Base-by-base conservation (phyloP, 495 filamentous ascomycete species). In the Aspergillus cavernicola region DNA sequence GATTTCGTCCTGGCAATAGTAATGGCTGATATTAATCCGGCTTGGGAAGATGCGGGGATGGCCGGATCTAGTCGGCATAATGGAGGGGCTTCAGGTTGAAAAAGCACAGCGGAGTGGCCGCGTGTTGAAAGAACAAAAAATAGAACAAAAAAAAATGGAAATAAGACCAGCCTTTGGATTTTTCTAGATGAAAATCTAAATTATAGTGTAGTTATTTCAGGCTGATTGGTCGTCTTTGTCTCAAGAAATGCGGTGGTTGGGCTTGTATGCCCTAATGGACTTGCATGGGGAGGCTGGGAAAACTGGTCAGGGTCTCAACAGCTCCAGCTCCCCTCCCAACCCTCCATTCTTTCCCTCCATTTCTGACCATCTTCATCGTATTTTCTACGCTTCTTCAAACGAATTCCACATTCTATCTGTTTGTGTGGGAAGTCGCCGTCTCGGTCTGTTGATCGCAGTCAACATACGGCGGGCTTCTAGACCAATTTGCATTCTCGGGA, bases 211-310 rank as follows among this genome's bases (percentile, higher is more conserved):
- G 24, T 37, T 20, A 23, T 26, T 9, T 46, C 10, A 20, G 43
- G 20, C 19, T 31, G 42, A 44, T 38, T 31, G 55, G 61, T 43
- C 44, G 53, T 42, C 13, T 35, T 29, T 47, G 48, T 50, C 42
- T 28, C 39, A 54, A 28, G 37, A 76, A 76, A 69, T 71, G 52
- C 64, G 73, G 73, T 72, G 73, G 73, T 72, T 76, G 73, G 71
- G 68, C 65, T 62, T 63, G 52, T 50, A 48, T 48, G 45, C 48
- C 20, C 35, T 7, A 29, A 20, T 16, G 16, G 16, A 23, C 36
- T 33, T 53, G 52, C 36, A 58, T 55, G 58, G 20, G 66, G 72
- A 68, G 71, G 71, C 67, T 68, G 63, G 68, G 68, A 61, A 44
- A 32, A 37, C 38, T 13, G 26, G 45, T 16, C 45, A 24, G 10